These are phyloP conservation scores for Daedaleopsis nitida DNA, from an alignment of 768 basidiomycete genomes.

Conservation along the genomic window DNA sequence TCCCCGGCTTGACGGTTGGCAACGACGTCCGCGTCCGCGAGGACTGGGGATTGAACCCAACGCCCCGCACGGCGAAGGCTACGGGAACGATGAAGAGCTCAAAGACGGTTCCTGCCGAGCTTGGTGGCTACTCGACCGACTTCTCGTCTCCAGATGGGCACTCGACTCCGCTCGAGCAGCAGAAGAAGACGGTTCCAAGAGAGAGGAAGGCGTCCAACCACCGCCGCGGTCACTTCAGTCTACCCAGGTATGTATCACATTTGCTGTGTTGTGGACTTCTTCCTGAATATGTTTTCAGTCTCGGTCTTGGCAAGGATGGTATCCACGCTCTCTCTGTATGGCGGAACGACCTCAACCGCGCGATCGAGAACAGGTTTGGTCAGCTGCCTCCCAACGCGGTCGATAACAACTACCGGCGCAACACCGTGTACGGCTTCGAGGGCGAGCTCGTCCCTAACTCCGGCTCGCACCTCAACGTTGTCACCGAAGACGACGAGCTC, in stretches of 20 bases:
- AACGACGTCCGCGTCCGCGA: constrained; percentile 53
- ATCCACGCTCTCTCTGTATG: constrained; percentile 51
- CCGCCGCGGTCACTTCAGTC: constrained; percentile 64
- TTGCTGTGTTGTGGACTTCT: background rate
- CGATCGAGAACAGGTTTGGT: constrained; percentile 46
- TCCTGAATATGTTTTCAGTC: constrained; percentile 37
- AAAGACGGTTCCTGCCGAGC: constrained; percentile 29
- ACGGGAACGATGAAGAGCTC: constrained; percentile 17
- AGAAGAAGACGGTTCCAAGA: constrained; percentile 25
- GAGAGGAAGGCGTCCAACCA: constrained; percentile 52
- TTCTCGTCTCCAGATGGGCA: constrained; percentile 60
- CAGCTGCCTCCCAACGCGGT: constrained; percentile 38
- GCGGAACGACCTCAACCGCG: constrained; percentile 56
- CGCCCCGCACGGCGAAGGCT: constrained; percentile 7
- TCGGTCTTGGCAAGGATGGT: constrained; percentile 63
- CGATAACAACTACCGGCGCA: constrained; percentile 47
- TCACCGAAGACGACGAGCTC: constrained; percentile 44
- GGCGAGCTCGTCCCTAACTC: constrained; percentile 22
- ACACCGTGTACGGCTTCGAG: constrained; percentile 37
- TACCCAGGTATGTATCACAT: constrained; percentile 53
- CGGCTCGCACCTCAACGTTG: constrained; percentile 35
- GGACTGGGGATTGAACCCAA: constrained; percentile 23
- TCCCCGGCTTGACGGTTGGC: constrained; percentile 65
- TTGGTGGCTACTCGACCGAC: constrained; percentile 35
- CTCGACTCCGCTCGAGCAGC: constrained; percentile 56